Conservation (phyloP, 306 rosid species). For the Quercus gilva region DNA sequence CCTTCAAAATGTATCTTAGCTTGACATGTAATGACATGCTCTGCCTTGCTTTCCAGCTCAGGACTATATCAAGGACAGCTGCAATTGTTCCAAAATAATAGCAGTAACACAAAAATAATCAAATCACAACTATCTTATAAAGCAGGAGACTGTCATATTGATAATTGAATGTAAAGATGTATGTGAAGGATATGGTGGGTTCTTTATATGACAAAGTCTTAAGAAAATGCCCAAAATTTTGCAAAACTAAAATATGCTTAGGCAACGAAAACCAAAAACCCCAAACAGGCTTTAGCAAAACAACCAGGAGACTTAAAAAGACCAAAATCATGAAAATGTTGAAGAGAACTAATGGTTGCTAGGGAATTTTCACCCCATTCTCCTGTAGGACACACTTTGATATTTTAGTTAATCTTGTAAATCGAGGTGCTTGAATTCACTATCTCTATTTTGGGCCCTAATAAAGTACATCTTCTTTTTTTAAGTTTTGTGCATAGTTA, state of each 20-base stretch:
- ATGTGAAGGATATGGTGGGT: not conserved
- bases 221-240: not conserved
- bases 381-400: not conserved
- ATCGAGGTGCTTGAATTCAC: not conserved
- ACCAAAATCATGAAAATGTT: not conserved
- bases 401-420: not conserved
- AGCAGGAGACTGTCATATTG: conserved; percentile 8
- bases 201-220: not conserved
- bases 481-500: not conserved
- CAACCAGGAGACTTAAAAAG: not conserved
- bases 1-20: conserved; percentile 80
- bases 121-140: conserved; percentile 9
- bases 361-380: not conserved
- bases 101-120: conserved; percentile 8
- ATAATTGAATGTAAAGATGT: conserved; percentile 13
- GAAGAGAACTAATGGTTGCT: not conserved
- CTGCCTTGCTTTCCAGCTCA: conserved; percentile 89
- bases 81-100: conserved; percentile 29
- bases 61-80: conserved; percentile 79
- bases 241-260: not conserved
- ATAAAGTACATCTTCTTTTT: not conserved
- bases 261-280: not conserved
- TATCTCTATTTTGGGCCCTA: not conserved
- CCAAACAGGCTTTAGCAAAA: not conserved
- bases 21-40: conserved; percentile 71